Evolutionary conservation across 1,284 basidiomycete genomes (phyloP), one percentile per base, ranked within the genome.

Genomic region (Afroboletus lepidellus): DNA sequence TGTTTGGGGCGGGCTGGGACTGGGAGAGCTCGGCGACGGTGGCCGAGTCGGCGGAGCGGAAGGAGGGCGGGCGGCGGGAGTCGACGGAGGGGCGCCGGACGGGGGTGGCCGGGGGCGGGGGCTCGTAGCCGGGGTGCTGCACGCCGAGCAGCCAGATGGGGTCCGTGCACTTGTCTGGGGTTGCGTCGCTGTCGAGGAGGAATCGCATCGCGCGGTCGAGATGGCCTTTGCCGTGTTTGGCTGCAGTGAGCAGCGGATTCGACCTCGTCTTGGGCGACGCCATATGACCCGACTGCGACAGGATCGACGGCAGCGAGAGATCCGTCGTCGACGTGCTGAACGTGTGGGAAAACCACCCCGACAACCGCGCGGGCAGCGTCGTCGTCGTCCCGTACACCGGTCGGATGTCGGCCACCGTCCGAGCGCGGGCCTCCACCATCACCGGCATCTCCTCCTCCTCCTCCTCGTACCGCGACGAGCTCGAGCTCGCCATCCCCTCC

Each of bases 131-230:
- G 9, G 81, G 80, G 64, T 94, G 91, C 56, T 80, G 79, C 7
- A 92, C 83, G 27, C 92, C 92, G 41, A 94, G 77, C 8, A 94
- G 71, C 90, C 90, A 94, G 39, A 94, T 94, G 0, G 85, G 80
- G 25, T 93, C 89, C 0, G 79, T 65, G 51, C 83, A 92, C 59
- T 81, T 85, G 70, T 94, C 92, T 1, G 90, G 90, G 5, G 79
- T 82, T 13, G 87, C 80, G 69, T 95, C 92, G 59, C 81, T 84
- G 72, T 95, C 92, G 54, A 93, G 77, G 8, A 95, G 73, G 70
- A 92, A 90, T 24, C 92, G 78, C 74, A 93, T 82, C 3, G 86
- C 87, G 67, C 86, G 88, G 74, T 87, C 85, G 50, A 90, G 70
- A 54, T 87, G 85, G 24, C 84, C 85, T 60, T 84, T 87, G 46